Evolutionary conservation across 129 eudicot species (phyloP).

Genomic region (Flaveria brownii): DNA sequence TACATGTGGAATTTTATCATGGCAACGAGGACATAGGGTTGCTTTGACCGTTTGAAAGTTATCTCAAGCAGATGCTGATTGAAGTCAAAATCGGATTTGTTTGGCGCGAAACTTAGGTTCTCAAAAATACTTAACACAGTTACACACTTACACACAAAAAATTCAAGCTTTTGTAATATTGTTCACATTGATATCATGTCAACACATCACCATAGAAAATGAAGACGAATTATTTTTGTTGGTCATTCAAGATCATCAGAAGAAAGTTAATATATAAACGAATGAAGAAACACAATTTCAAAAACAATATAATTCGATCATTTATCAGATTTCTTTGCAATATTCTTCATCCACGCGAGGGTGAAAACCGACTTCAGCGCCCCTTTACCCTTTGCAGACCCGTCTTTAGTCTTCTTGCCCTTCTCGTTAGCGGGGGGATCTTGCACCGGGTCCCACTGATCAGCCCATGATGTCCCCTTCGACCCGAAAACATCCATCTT

Average conservation of each 20-base stretch:
- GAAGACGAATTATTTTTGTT: neutral
- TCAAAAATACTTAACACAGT: too few species aligned
- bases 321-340: conserved; percentile 45
- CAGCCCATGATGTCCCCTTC: conserved; percentile 63
- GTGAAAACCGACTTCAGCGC: conserved; percentile 36
- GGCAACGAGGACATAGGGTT: too few species aligned
- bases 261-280: conserved; percentile 1
- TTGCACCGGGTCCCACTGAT: conserved; percentile 63
- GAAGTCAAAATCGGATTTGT: too few species aligned
- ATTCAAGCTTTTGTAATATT: too few species aligned
- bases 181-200: too few species aligned
- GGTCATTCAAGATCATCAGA: neutral
- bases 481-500: conserved; percentile 52
- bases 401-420: conserved; percentile 26
- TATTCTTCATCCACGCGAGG: conserved; percentile 45
- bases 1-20: too few species aligned
- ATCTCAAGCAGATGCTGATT: too few species aligned
- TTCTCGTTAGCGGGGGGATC: conserved; percentile 36
- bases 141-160: too few species aligned
- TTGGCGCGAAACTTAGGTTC: too few species aligned
- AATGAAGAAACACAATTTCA: conserved; percentile 8
- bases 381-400: conserved; percentile 32
- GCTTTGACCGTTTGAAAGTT: too few species aligned
- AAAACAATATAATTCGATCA: conserved; percentile 21
- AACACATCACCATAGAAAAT: neutral